Conservation (phyloP, 306 rosid genomes). For the Quercus ilex region DNA sequence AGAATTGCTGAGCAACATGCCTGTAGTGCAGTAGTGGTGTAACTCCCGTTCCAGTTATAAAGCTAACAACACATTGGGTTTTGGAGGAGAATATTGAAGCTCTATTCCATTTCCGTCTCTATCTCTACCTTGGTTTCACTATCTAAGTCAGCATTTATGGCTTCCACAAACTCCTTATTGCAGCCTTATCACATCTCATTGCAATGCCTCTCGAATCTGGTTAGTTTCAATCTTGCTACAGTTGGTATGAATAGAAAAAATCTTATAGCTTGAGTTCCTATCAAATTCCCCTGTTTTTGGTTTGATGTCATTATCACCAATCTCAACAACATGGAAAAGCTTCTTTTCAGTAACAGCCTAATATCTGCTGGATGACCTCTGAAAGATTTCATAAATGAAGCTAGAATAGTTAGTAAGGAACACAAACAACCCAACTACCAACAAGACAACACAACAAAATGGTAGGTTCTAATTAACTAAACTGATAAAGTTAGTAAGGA, state of each 20-base stretch:
- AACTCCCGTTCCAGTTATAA: background rate
- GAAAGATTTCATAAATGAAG: conserved; percentile 12
- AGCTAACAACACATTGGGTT: conserved; percentile 16
- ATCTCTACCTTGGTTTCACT: conserved; percentile 45
- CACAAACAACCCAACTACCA: background rate
- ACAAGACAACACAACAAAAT: background rate
- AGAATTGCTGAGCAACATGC: background rate
- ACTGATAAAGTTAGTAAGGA: no score
- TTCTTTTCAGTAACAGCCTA: conserved; percentile 27
- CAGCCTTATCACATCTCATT: conserved; percentile 24
- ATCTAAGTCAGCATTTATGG: conserved; percentile 18
- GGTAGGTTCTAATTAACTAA: no score
- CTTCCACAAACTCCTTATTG: conserved; percentile 12
- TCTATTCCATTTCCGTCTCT: conserved; percentile 47
- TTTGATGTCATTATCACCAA: conserved; percentile 11
- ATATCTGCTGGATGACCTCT: conserved; percentile 43
- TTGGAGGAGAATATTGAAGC: conserved; percentile 7
- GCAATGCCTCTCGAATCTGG: conserved; percentile 39
- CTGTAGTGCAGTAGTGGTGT: background rate
- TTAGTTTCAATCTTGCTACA: conserved; percentile 17
- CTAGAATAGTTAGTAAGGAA: background rate
- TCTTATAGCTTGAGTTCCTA: conserved; percentile 16
- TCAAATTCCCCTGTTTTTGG: conserved; percentile 16
- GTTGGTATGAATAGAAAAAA: conserved; percentile 1
- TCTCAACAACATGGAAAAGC: conserved; percentile 25